A percentile compares a stretch with the other conserved stretches of the same genome.
These are phyloP conservation scores for Gossypium schwendimanii DNA, from an alignment of 441 rosid species.

Conservation along the genomic window DNA sequence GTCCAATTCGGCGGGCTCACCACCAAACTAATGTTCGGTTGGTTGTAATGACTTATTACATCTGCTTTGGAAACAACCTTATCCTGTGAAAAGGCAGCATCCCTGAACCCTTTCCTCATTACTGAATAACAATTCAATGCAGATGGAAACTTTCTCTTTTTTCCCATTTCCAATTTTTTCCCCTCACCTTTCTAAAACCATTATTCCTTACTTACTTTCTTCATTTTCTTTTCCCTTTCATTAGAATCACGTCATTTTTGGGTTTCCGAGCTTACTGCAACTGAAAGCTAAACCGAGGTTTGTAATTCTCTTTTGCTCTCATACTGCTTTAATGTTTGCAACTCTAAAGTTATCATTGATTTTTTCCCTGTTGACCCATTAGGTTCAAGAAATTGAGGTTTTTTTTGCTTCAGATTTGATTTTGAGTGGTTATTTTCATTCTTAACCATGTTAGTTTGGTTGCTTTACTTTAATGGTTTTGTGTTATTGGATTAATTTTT, in stretches of 20 bases:
- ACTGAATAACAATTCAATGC: too few species aligned
- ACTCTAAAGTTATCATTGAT: neutral
- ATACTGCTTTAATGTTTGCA: neutral
- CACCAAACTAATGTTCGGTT: too few species aligned
- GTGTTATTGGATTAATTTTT: neutral
- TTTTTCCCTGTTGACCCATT: neutral
- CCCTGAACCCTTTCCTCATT: too few species aligned
- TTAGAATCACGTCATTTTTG: neutral
- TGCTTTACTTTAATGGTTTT: neutral
- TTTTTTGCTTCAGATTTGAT: slow-evolving; percentile 11
- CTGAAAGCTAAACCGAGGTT: neutral
- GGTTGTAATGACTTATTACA: too few species aligned
- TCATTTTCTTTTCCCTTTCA: too few species aligned
- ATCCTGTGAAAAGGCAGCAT: too few species aligned
- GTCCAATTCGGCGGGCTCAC: too few species aligned
- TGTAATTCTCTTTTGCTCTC: neutral
- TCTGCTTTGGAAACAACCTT: too few species aligned
- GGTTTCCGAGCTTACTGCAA: neutral
- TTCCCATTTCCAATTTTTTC: too few species aligned
- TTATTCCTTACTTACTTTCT: too few species aligned
- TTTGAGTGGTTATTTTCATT: neutral
- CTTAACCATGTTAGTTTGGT: neutral
- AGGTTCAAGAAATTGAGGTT: neutral
- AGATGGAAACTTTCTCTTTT: too few species aligned
- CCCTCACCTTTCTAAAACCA: too few species aligned